phyloP scores from a whole-genome alignment of 192 early-diverging fungal species.

The Backusella mclennaniae region DNA sequence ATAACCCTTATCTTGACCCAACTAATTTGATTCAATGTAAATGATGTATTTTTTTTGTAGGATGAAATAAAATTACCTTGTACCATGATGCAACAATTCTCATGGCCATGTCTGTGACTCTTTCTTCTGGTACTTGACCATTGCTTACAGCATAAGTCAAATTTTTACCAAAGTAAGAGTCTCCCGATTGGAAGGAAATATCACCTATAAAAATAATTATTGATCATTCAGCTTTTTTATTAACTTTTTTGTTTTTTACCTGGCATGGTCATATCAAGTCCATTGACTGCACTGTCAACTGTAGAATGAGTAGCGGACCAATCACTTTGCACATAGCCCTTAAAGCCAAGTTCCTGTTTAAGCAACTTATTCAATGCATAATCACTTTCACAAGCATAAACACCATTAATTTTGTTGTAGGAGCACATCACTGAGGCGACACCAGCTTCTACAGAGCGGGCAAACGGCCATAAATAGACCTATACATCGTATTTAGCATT shows the following conservation, averaged over 20 bases:
- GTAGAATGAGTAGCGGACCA: slow-evolving; percentile 52
- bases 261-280: slow-evolving; percentile 39
- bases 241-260: slow-evolving; percentile 22
- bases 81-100: slow-evolving; percentile 37
- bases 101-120: slow-evolving; percentile 17
- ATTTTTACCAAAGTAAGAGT: slow-evolving; percentile 30
- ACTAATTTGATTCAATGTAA: background rate
- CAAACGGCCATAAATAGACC: slow-evolving; percentile 53
- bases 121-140: slow-evolving; percentile 12
- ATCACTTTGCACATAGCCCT: slow-evolving; percentile 58
- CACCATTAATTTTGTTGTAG: slow-evolving; percentile 60
- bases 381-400: slow-evolving; percentile 57
- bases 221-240: background rate
- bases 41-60: background rate
- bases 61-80: slow-evolving; percentile 22
- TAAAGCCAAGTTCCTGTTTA: slow-evolving; percentile 55
- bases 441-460: slow-evolving; percentile 52
- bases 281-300: slow-evolving; percentile 32
- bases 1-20: slow-evolving; percentile 18
- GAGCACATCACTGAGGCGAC: slow-evolving; percentile 62
- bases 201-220: slow-evolving; percentile 37
- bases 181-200: slow-evolving; percentile 21
- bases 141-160: slow-evolving; percentile 15
- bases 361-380: slow-evolving; percentile 43
- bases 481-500: no score